Conservation (phyloP, 2,329 filamentous ascomycete species). For the Aspergillus costaricaensis region DNA sequence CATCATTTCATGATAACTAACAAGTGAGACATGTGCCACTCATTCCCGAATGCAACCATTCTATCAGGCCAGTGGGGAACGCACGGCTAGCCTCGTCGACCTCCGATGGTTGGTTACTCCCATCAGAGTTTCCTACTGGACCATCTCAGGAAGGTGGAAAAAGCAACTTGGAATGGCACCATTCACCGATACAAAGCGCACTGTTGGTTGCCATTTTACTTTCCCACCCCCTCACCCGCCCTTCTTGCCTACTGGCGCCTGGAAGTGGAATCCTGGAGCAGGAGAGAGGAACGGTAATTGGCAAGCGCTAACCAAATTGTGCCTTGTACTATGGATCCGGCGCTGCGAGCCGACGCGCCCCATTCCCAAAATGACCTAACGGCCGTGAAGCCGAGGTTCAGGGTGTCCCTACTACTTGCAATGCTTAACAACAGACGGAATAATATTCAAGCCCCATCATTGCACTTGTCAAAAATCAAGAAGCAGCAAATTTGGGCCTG, state of each 20-base stretch:
- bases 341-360: constrained; percentile 3
- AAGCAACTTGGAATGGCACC: background rate
- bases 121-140: constrained; percentile 8
- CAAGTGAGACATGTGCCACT: constrained; percentile 20
- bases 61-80: constrained; percentile 17
- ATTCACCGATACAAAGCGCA: background rate
- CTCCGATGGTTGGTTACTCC: background rate
- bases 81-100: background rate
- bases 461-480: background rate
- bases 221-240: constrained; percentile 1
- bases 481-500: background rate
- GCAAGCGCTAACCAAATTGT: constrained; percentile 1
- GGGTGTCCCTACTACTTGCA: background rate
- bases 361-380: constrained; percentile 9
- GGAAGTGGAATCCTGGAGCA: background rate
- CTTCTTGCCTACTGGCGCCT: background rate
- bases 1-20: constrained; percentile 14
- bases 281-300: background rate
- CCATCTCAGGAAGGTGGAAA: background rate
- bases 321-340: constrained; percentile 6
- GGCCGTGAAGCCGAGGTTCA: constrained; percentile 10
- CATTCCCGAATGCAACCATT: constrained; percentile 18
- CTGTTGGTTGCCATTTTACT: background rate
- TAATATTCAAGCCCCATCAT: background rate
- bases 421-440: constrained; percentile 7